Base-by-base conservation (phyloP, 306 rosid genomes). In the Alnus glutinosa region DNA sequence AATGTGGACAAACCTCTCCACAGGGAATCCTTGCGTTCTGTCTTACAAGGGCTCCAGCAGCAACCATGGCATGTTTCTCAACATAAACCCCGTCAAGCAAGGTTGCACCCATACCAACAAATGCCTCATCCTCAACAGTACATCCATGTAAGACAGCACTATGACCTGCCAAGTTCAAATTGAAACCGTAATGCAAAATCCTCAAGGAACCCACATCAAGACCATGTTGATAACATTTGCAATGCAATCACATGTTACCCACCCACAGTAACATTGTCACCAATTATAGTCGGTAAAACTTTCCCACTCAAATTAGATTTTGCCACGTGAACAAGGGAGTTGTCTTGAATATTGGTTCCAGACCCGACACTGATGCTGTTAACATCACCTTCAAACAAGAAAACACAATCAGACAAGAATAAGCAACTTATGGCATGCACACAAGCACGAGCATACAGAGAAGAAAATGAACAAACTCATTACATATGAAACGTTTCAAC, bases 261-360 rank as follows among this genome's bases (percentile, higher is more conserved):
- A 92, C 98, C 98, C 68, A 95, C 92, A 14, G 98, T 95, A 52
- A 95, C 98, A 83, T 95, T 95, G 80, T 95, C 94, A 67, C 98
- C 98, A 12, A 95, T 87, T 70, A 88, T 81, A 37, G 98, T 92
- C 18, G 97, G 98, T 57, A 95, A 89, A 55, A 95, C 98, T 86
- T 91, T 92, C 83, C 97, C 99, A 86, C 80, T 86, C 87, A 93
- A 85, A 77, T 91, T 93, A 66, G 99, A 90, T 79, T 93, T 95
- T 14, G 97, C 94, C 5, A 95, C 97, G 50, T 90, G 99, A 70
- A 95, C 97, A 80, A 95, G 95, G 79, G 98, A 90, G 78, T 92
- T 95, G 90, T 92, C 98, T 85, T 92, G 98, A 75, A 95, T 92
- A 80, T 95, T 95, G 82, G 98, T 91, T 36, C 96, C 92, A 84